phyloP scores from a whole-genome alignment of 306 rosid species.

The Vigna unguiculata region DNA sequence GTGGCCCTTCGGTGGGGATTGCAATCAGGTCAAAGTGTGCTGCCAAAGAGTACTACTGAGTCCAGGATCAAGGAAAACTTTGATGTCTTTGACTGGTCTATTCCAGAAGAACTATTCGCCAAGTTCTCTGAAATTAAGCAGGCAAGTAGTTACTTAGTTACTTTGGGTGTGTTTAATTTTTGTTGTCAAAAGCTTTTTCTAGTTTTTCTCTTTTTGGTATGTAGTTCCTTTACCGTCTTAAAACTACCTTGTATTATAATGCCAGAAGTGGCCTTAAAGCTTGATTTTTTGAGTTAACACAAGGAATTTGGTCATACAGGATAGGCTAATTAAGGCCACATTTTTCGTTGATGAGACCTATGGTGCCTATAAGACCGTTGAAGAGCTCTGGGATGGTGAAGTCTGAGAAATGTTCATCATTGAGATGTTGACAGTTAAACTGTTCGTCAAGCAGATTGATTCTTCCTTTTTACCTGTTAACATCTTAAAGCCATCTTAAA shows the following conservation, averaged over 20 bases:
- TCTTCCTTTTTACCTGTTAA: not conserved
- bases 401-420: conserved; percentile 47
- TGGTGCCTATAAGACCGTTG: conserved; percentile 55
- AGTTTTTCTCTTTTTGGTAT: not conserved
- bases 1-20: conserved; percentile 83
- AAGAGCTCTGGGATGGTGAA: conserved; percentile 78
- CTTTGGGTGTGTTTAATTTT: no score
- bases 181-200: not conserved
- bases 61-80: conserved; percentile 61
- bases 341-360: conserved; percentile 48
- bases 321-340: conserved; percentile 51
- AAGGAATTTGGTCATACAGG: conserved; percentile 53
- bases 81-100: conserved; percentile 66
- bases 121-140: conserved; percentile 60
- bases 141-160: conserved; percentile 49
- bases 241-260: not conserved
- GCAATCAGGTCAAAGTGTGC: conserved; percentile 74
- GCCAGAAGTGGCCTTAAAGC: not conserved
- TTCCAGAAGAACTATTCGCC: conserved; percentile 55
- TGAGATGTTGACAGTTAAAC: not conserved
- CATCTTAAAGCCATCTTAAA: not conserved
- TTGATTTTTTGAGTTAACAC: conserved; percentile 14
- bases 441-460: not conserved
- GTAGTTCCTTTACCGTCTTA: not conserved
- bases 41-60: conserved; percentile 74